Evolutionary conservation across 2,329 filamentous ascomycete species (phyloP).

Genomic region (Diaporthe citrichinensis): DNA sequence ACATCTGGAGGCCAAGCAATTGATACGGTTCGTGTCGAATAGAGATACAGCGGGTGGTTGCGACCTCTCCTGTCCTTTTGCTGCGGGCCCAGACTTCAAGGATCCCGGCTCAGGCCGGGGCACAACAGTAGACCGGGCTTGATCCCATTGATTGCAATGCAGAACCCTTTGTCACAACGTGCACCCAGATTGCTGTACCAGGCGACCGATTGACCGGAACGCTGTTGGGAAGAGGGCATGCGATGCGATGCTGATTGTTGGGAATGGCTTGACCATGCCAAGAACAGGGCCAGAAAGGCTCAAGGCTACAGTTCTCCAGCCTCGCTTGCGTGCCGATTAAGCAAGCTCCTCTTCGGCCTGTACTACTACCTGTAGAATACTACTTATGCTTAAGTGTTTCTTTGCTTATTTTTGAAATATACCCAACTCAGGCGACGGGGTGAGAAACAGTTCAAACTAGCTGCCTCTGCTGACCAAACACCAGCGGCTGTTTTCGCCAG

Average conservation of each 20-base stretch:
- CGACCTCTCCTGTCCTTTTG: not conserved
- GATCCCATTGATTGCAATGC: not conserved
- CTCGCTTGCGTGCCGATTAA: not conserved
- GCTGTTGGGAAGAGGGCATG: not conserved
- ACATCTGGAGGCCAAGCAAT: no score
- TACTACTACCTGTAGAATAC: no score
- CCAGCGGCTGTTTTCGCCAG: not conserved
- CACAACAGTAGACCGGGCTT: not conserved
- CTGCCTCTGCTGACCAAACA: not conserved
- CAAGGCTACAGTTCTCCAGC: slow-evolving; percentile 6
- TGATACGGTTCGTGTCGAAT: not conserved
- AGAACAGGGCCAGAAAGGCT: not conserved
- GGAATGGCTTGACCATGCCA: not conserved
- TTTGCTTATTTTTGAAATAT: no score
- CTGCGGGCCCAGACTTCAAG: not conserved
- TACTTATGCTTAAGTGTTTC: fast-evolving
- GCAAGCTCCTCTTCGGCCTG: not conserved
- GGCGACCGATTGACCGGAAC: not conserved
- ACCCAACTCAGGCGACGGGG: not conserved
- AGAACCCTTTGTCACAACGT: not conserved
- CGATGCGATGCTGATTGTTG: no score
- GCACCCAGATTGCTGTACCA: not conserved
- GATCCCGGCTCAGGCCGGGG: not conserved
- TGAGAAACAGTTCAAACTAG: not conserved
- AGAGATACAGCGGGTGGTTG: not conserved